Base-by-base conservation (phyloP, 1,284 basidiomycete species). In the Apiotrichum veenhuisii region DNA sequence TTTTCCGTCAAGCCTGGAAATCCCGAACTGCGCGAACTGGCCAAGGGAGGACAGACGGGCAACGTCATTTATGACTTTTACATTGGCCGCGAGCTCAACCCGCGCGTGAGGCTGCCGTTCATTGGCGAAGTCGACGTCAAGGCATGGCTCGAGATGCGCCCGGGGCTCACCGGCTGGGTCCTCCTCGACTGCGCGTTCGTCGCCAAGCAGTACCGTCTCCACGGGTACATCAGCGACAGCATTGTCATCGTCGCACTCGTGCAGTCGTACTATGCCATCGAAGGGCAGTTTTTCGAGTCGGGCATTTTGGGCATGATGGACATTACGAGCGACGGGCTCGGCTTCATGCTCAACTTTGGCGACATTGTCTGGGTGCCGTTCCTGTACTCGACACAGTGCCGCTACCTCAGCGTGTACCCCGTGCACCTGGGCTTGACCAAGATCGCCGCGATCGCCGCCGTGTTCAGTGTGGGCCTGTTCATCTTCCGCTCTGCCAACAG, bases 91-190 rank as follows among this genome's bases (percentile, higher is more conserved):
- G 52, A 54, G 38, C 45, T 54, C n/a, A 54, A 54, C 38, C 52
- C 52, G 7, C 52, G 52, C 26, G 52, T 54, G 20, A 54, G 37
- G 15, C 37, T 54, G 37, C 52, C 52, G 8, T 34, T 54, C 52
- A 34, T 54, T 22, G 52, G 52, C 17, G 52, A 54, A 23, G 25
- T 54, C 55, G 52, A 69, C 42, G 59, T 76, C 59, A 59, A 63
- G 50, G 55, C 67, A 15, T 65, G 62, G 64, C 55, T 69, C 37
- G 54, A 65, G 46, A 64, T 59, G 41, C 49, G 62, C 23, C 59
- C 61, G 3, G 52, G 52, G 18, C 52, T 54, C 15, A 54, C 52
- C 4, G 52, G 52, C 1, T 54, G 52, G 52, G 30, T 18, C 14
- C 38, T 54, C 7, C 45, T 54, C 37, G 30, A 54, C 52, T 54